These are phyloP conservation scores for Sonneratia alba DNA, from an alignment of 345 rosid species.

Conservation along the genomic window DNA sequence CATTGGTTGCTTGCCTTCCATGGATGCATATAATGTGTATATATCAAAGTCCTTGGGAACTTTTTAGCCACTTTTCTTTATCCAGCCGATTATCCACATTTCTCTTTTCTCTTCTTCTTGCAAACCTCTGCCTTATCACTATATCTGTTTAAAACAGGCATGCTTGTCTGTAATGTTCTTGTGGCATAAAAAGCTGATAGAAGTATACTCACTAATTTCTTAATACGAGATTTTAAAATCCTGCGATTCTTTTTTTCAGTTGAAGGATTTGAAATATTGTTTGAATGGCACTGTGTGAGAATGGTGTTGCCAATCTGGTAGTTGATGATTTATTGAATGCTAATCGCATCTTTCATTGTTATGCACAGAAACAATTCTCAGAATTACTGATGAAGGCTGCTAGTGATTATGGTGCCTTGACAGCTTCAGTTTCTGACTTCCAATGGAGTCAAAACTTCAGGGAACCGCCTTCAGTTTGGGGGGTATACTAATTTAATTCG, in stretches of 20 bases:
- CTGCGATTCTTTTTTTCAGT: too few species aligned
- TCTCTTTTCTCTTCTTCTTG: neutral
- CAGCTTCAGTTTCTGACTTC: constrained; percentile 85
- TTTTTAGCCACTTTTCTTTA: neutral
- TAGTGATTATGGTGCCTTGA: constrained; percentile 88
- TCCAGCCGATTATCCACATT: neutral
- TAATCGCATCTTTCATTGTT: constrained; percentile 4
- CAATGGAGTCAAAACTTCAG: constrained; percentile 98
- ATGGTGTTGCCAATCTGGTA: neutral
- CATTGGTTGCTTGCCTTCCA: neutral
- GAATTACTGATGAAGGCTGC: constrained; percentile 97
- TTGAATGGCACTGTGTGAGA: neutral
- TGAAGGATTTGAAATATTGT: neutral
- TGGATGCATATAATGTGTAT: neutral
- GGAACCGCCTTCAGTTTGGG: constrained; percentile 97
- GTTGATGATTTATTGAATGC: neutral
- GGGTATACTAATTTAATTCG: constrained; percentile 38
- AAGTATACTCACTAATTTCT: neutral
- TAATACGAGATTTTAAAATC: neutral
- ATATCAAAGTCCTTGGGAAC: neutral
- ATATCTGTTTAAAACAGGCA: neutral
- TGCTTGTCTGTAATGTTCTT: neutral
- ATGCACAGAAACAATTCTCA: constrained; percentile 85
- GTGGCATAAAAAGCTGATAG: neutral
- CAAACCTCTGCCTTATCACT: neutral